Base-by-base conservation (phyloP, 2,329 filamentous ascomycete genomes). In the Mycosphaerella arachidis region DNA sequence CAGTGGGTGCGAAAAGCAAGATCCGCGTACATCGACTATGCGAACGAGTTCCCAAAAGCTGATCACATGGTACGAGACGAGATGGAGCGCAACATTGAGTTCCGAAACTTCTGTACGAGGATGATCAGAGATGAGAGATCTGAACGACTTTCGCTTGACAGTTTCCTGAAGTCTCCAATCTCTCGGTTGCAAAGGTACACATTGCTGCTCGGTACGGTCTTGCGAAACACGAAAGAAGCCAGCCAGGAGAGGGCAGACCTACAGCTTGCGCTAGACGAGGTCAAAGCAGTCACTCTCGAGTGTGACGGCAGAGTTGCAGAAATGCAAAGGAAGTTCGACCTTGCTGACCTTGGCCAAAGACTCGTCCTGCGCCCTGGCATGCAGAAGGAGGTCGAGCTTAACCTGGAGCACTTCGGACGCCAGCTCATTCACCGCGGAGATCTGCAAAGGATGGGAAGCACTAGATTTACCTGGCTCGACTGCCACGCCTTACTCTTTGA, bases 1-100 rank as follows among this genome's bases (percentile, higher is more conserved):
- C 94, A 99, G 77, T 99, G 94, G 94, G 96, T 97, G 63, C 86
- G 94, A 64, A 97, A 97, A 75, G 94, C 94, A 33, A 91, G 88
- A 74, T 80, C 83, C 2, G 88, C 91, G 10, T 99, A 97, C 72
- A 86, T 97, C 62, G 92, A 96, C 60, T 99, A 97, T 74, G 93
- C 93, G 43, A 87, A 89, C 1, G 87, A 87, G 0, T 97, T 94
- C 67, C 93, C 93, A 0, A 86, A 88, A 60, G 93, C 94, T 1
- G 87, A 86, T 40, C 92, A 90, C 71, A 80, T 92, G 56, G 86
- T 99, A 18, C 88, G 92, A 56, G 89, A 89, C 71, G 94, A 99
- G 75, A 82, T 88, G 0, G 87, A 92, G 51, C 85, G 87, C 57
- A 99, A 99, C 67, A 80, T 94, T 35, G 79, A 93, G 20, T 99